Conservation (phyloP, 148 eudicot genomes). For the Chenopodium suecicum region DNA sequence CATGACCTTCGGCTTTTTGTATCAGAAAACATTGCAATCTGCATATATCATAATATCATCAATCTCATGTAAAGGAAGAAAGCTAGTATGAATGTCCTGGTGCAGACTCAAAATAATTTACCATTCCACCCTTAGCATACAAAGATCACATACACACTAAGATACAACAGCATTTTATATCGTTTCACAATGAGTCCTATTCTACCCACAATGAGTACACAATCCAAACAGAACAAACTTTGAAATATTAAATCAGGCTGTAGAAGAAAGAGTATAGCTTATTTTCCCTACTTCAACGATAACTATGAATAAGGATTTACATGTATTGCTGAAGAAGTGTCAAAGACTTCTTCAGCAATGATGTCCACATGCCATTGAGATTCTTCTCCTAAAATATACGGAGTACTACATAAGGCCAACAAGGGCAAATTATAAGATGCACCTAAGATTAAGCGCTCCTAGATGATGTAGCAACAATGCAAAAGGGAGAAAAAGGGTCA, state of each 20-base stretch:
- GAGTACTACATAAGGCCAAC: too few species aligned
- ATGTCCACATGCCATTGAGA: too few species aligned
- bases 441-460: neutral
- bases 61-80: neutral
- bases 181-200: neutral
- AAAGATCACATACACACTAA: too few species aligned
- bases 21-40: constrained; percentile 37
- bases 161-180: too few species aligned
- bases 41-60: constrained; percentile 7
- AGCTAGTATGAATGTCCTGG: neutral
- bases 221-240: neutral
- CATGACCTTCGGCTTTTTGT: constrained; percentile 44
- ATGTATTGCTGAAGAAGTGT: too few species aligned
- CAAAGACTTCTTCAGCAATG: too few species aligned
- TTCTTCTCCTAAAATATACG: neutral
- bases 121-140: neutral
- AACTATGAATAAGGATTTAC: too few species aligned
- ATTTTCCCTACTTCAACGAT: too few species aligned
- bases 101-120: neutral
- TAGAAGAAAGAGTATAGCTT: too few species aligned
- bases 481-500: neutral
- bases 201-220: neutral
- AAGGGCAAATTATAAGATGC: neutral
- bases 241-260: too few species aligned
- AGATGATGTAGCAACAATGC: neutral